Conservation (phyloP, 2,329 filamentous ascomycete genomes). For the Elsinoe necatrix region DNA sequence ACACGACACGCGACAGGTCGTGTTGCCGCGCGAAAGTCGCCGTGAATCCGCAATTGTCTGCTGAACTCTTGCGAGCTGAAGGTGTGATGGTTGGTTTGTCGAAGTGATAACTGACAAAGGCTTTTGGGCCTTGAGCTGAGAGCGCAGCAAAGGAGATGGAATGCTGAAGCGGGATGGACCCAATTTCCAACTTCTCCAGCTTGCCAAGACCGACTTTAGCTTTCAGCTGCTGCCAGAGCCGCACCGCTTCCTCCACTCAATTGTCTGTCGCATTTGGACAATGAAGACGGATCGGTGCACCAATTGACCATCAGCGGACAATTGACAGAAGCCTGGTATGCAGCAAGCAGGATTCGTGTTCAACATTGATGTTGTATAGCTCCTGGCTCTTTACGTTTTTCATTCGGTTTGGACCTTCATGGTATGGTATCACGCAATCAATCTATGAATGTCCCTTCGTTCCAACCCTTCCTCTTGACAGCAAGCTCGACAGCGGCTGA, state of each 20-base stretch:
- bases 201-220: not conserved
- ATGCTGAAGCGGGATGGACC: conserved; percentile 6
- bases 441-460: conserved; percentile 54
- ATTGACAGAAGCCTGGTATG: not conserved
- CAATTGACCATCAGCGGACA: not conserved
- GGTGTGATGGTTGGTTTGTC: not conserved
- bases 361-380: not conserved
- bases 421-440: conserved; percentile 22
- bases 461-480: conserved; percentile 77
- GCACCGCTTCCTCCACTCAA: not conserved
- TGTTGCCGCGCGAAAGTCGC: not conserved
- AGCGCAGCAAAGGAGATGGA: not conserved
- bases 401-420: not conserved
- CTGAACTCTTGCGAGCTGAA: not conserved
- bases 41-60: not conserved
- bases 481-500: conserved; percentile 89
- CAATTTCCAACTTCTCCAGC: conserved; percentile 7
- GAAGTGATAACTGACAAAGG: not conserved
- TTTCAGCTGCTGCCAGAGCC: not conserved
- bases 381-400: conserved; percentile 9
- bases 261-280: not conserved
- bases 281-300: not conserved
- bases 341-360: not conserved
- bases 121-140: not conserved
- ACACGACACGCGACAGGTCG: conserved; percentile 16